A percentile compares a stretch with the other conserved stretches of the same genome.
phyloP scores from a whole-genome alignment of 371 early-diverging fungal genomes.

The Enterocytospora artemiae region DNA sequence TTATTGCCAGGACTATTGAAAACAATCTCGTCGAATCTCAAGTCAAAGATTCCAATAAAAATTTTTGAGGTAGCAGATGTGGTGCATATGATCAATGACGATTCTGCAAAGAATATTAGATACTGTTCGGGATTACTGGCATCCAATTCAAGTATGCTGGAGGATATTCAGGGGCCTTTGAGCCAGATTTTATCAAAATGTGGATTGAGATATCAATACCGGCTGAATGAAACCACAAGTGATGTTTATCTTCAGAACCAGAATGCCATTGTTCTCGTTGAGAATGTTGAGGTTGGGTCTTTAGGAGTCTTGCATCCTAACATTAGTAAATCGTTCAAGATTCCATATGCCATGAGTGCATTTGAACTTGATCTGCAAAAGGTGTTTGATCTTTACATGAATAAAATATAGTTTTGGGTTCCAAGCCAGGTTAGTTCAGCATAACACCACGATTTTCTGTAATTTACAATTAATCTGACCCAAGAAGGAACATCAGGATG shows the following conservation, averaged over 20 bases:
- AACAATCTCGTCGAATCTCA: conserved; percentile 78
- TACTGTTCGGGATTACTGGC: conserved; percentile 74
- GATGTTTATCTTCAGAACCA: conserved; percentile 21
- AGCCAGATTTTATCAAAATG: conserved; percentile 30
- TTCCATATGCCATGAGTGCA: conserved; percentile 33
- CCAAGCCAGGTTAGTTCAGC: too few relatives aligned
- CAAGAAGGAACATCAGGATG: too few relatives aligned
- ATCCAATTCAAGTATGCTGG: conserved; percentile 75
- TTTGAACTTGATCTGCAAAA: conserved; percentile 49
- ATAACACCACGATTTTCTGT: too few relatives aligned
- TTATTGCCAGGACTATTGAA: conserved; percentile 88
- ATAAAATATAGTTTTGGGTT: too few relatives aligned
- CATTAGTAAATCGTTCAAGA: conserved; percentile 23
- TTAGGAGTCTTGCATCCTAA: conserved; percentile 38
- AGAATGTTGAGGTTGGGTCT: conserved; percentile 15
- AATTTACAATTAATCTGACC: too few relatives aligned
- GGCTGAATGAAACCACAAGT: background rate
- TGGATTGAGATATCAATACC: conserved; percentile 12
- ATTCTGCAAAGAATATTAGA: conserved; percentile 71
- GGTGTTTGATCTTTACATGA: conserved; percentile 13
- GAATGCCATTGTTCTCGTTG: conserved; percentile 18
- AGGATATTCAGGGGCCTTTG: conserved; percentile 59
- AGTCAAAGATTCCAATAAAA: conserved; percentile 76
- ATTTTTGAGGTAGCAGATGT: conserved; percentile 93
- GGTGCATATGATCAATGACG: conserved; percentile 61